Evolutionary conservation across 192 early-diverging fungal genomes (phyloP).

Genomic region (Dissophora globulifera): DNA sequence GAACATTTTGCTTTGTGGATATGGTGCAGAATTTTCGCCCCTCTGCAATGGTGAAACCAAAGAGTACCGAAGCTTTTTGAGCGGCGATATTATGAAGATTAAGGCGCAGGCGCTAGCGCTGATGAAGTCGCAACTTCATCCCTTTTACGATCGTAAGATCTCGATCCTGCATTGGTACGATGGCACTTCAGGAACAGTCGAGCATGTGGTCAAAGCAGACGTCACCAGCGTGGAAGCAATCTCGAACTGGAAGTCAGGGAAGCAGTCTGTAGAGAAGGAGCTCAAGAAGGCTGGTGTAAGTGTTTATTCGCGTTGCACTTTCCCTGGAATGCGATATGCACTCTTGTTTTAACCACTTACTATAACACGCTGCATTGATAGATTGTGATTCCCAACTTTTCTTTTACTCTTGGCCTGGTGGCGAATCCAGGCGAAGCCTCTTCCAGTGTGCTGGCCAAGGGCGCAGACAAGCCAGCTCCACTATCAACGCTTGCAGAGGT

Average conservation of each 20-base stretch:
- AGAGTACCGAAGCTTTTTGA: conserved; percentile 76
- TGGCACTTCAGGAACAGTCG: conserved; percentile 29
- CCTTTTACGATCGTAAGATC: conserved; percentile 77
- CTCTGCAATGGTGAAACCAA: conserved; percentile 83
- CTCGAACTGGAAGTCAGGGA: conserved; percentile 53
- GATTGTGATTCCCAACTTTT: conserved; percentile 25
- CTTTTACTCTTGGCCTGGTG: conserved; percentile 29
- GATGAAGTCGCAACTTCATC: conserved; percentile 67
- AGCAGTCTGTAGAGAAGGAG: conserved; percentile 50
- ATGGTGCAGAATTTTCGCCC: conserved; percentile 75
- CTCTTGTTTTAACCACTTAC: too few species aligned
- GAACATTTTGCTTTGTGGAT: conserved; percentile 72
- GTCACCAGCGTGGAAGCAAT: conserved; percentile 46
- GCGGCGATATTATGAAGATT: conserved; percentile 64
- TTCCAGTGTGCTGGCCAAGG: conserved; percentile 13
- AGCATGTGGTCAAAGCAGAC: conserved; percentile 72
- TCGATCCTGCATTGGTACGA: conserved; percentile 69
- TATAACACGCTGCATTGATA: too few species aligned
- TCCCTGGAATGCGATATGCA: neutral
- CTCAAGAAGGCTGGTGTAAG: conserved; percentile 56
- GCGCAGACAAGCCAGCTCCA: conserved; percentile 6
- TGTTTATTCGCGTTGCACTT: conserved; percentile 9
- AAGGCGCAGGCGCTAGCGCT: conserved; percentile 67
- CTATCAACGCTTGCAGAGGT: conserved; percentile 19
- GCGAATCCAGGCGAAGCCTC: conserved; percentile 24